Percentiles rank a stretch among this genome's conserved stretches.
Conservation (phyloP, 2,329 filamentous ascomycete genomes). For the Fonsecaea erecta region DNA sequence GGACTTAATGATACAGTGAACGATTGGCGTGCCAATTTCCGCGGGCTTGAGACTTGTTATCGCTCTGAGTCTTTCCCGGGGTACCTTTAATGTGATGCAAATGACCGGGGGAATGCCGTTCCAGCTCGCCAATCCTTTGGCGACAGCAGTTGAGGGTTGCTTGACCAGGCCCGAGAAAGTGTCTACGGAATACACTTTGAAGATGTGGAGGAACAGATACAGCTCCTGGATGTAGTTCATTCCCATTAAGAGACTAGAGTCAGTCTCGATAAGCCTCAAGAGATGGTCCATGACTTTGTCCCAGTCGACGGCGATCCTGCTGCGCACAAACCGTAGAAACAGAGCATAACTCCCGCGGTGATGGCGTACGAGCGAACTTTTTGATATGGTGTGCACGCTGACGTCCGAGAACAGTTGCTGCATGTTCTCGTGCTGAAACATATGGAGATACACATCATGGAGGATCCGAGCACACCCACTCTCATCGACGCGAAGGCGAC, state of each 20-base stretch:
- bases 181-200: conserved; percentile 31
- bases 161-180: background rate
- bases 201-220: conserved; percentile 39
- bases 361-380: conserved; percentile 33
- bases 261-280: conserved; percentile 25
- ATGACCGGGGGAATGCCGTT: conserved; percentile 8
- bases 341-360: conserved; percentile 38
- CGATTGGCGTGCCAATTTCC: conserved; percentile 7
- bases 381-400: conserved; percentile 5
- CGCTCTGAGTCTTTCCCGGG: conserved; percentile 5
- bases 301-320: conserved; percentile 34
- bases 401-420: conserved; percentile 19
- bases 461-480: conserved; percentile 39
- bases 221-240: conserved; percentile 40
- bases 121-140: conserved; percentile 6
- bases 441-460: conserved; percentile 51
- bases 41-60: background rate
- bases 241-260: conserved; percentile 31
- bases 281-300: conserved; percentile 23
- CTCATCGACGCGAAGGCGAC: background rate
- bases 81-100: conserved; percentile 8
- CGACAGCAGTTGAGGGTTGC: background rate
- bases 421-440: conserved; percentile 52
- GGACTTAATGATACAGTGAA: conserved; percentile 11
- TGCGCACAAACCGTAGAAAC: conserved; percentile 38